Evolutionary conservation across 1,284 basidiomycete species (phyloP).

Genomic region (Apiotrichum brassicae): DNA sequence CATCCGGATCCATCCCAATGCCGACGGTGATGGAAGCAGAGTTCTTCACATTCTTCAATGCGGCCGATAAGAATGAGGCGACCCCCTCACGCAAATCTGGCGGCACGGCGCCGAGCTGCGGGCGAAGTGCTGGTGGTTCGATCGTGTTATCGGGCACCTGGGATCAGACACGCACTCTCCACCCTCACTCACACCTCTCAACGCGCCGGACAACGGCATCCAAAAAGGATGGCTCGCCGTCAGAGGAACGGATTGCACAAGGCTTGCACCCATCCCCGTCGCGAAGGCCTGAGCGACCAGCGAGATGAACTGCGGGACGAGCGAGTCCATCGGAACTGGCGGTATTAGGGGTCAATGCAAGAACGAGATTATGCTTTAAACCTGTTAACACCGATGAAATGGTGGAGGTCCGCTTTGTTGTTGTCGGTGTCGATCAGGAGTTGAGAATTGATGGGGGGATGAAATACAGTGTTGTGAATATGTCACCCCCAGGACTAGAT

Average conservation of each 20-base stretch:
- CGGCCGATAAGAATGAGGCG: constrained; percentile 21
- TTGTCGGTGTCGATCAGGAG: too few species aligned
- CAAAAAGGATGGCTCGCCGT: constrained; percentile 26
- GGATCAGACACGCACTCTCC: not conserved
- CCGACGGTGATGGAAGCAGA: not conserved
- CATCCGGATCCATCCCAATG: not conserved
- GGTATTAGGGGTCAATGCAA: too few species aligned
- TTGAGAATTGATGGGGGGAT: too few species aligned
- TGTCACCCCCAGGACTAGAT: too few species aligned
- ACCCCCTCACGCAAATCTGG: constrained; percentile 17
- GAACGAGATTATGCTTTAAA: too few species aligned
- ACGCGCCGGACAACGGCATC: constrained; percentile 20
- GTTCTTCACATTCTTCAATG: constrained; percentile 22
- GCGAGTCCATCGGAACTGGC: constrained; percentile 7
- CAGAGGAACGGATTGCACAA: constrained; percentile 25
- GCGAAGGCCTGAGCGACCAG: constrained; percentile 18
- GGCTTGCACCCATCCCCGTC: constrained; percentile 13
- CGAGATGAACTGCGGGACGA: constrained; percentile 18
- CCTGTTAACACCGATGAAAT: too few species aligned
- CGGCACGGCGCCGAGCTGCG: not conserved
- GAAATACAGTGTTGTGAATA: too few species aligned
- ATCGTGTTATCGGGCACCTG: not conserved
- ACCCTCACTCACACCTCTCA: constrained; percentile 11
- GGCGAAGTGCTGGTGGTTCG: not conserved
- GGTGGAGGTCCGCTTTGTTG: too few species aligned